phyloP scores from a whole-genome alignment of 129 eudicot species.

The Solidago caesia region DNA sequence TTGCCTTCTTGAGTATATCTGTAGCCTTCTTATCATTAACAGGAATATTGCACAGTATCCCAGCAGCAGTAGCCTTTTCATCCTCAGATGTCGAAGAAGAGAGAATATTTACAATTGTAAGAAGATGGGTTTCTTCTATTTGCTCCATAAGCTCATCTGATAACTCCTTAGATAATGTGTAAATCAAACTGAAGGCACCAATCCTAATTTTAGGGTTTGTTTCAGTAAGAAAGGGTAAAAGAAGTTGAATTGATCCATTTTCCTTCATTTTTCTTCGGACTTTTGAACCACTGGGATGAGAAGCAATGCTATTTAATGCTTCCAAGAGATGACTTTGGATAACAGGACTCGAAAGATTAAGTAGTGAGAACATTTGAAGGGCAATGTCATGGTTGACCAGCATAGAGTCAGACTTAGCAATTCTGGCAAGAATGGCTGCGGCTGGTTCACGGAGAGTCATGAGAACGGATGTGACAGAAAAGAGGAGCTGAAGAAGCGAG shows the following conservation, averaged over 20 bases:
- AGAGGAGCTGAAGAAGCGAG: constrained; percentile 83
- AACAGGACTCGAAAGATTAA: constrained; percentile 65
- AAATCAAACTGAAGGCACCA: constrained; percentile 58
- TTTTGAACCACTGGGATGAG: constrained; percentile 54
- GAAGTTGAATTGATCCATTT: constrained; percentile 71
- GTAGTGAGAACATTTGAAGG: constrained; percentile 79
- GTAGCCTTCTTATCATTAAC: constrained; percentile 58
- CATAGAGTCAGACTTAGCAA: constrained; percentile 60
- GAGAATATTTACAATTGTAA: constrained; percentile 42
- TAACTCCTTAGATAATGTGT: constrained; percentile 55
- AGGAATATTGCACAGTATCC: constrained; percentile 72
- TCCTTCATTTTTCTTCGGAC: constrained; percentile 80
- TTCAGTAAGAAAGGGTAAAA: constrained; percentile 57
- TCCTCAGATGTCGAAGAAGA: constrained; percentile 48
- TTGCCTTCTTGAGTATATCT: constrained; percentile 57
- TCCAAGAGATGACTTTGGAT: constrained; percentile 62
- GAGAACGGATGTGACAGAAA: constrained; percentile 89
- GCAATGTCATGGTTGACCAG: constrained; percentile 61
- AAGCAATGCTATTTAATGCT: constrained; percentile 70
- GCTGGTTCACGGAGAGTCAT: constrained; percentile 97
- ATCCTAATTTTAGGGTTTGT: constrained; percentile 40
- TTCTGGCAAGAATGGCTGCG: constrained; percentile 71
- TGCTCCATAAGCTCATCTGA: constrained; percentile 57
- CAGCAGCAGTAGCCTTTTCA: constrained; percentile 70
- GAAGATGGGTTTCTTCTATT: constrained; percentile 56